phyloP scores from a whole-genome alignment of 2,329 filamentous ascomycete species.

The Metarhizium rileyi region DNA sequence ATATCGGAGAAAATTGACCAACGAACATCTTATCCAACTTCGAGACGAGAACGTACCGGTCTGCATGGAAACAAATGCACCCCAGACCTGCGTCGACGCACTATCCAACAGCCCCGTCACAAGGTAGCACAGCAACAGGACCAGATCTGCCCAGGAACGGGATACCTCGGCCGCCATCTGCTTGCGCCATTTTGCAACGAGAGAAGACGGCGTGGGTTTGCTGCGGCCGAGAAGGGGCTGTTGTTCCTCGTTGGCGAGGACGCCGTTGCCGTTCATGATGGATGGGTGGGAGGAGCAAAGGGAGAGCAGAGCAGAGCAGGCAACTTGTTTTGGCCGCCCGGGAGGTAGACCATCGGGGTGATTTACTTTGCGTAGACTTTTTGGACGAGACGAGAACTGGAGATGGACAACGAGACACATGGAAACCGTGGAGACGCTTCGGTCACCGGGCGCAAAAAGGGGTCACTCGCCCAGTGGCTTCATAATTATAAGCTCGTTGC shows the following conservation, averaged over 20 bases:
- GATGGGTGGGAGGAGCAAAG: neutral
- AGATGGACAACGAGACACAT: no score
- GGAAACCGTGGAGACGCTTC: no score
- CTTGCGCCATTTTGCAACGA: conserved; percentile 19
- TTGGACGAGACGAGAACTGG: no score
- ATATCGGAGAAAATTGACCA: neutral
- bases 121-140: conserved; percentile 63
- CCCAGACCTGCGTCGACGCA: conserved; percentile 66
- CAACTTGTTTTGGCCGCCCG: no score
- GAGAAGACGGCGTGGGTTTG: conserved; percentile 12
- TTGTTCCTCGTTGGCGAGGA: conserved; percentile 19
- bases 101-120: conserved; percentile 72
- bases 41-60: conserved; percentile 61
- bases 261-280: conserved; percentile 8
- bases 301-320: neutral
- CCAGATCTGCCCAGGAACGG: conserved; percentile 54
- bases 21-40: no score
- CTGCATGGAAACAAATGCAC: conserved; percentile 76
- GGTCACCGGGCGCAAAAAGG: no score
- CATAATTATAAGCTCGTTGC: no score
- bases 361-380: no score
- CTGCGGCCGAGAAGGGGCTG: conserved; percentile 21
- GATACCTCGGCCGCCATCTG: conserved; percentile 38
- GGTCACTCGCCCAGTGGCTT: no score
- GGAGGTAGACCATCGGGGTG: no score